Evolutionary conservation across 2,329 filamentous ascomycete genomes (phyloP).

Genomic region (Claviceps pazoutovae): DNA sequence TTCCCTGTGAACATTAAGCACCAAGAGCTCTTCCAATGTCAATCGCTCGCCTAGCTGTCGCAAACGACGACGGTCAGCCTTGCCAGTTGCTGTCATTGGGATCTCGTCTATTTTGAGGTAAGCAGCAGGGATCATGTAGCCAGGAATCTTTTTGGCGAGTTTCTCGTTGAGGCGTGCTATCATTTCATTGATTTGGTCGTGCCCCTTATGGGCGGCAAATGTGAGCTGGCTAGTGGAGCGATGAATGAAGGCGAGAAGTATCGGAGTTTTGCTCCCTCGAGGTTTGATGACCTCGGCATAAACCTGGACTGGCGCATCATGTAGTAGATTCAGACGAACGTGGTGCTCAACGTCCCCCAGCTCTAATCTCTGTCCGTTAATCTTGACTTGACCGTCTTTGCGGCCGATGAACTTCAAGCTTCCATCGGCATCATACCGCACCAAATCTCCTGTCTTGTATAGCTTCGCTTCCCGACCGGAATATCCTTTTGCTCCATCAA

Average conservation of each 20-base stretch:
- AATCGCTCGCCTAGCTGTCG: conserved; percentile 1
- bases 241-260: conserved; percentile 2
- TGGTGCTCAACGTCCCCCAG: conserved; percentile 15
- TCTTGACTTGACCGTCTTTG: conserved; percentile 40
- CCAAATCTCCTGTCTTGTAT: conserved; percentile 35
- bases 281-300: conserved; percentile 1
- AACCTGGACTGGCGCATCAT: not conserved
- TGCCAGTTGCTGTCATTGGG: conserved; percentile 7
- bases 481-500: not conserved
- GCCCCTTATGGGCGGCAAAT: not conserved
- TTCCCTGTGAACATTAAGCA: not conserved
- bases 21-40: not conserved
- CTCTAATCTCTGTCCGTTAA: conserved; percentile 39
- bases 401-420: conserved; percentile 30
- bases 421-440: conserved; percentile 20
- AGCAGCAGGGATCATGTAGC: conserved; percentile 10
- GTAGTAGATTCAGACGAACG: not conserved
- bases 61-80: conserved; percentile 8
- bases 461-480: conserved; percentile 11
- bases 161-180: not conserved
- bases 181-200: not conserved
- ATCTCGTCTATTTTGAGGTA: conserved; percentile 8
- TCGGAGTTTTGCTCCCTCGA: not conserved
- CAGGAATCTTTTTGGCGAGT: conserved; percentile 8
- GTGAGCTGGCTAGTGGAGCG: not conserved